phyloP scores from a whole-genome alignment of 1,139 yeast genomes.

The Suhomyces guaymorum region DNA sequence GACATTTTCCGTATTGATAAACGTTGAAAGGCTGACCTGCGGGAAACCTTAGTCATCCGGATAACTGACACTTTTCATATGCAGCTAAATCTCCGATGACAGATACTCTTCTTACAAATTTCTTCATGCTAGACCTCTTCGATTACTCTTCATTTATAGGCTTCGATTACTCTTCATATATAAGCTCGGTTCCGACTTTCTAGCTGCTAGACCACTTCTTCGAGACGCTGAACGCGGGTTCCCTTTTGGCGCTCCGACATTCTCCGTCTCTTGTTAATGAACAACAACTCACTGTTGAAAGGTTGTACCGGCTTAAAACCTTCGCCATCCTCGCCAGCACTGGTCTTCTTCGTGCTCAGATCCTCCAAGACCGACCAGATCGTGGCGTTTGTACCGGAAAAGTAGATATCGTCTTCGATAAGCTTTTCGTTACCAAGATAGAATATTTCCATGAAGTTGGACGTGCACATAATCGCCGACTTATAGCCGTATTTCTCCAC shows the following conservation, averaged over 20 bases:
- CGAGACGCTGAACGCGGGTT: background rate
- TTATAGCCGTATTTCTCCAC: conserved; percentile 71
- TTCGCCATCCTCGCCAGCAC: conserved; percentile 8
- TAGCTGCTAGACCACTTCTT: background rate
- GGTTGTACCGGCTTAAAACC: conserved; percentile 21
- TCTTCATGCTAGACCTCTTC: too few species aligned
- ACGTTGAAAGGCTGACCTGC: too few species aligned
- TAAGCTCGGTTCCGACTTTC: background rate
- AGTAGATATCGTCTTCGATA: conserved; percentile 45
- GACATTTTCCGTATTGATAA: too few species aligned
- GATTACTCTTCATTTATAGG: too few species aligned
- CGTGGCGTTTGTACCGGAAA: conserved; percentile 33
- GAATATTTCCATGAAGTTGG: conserved; percentile 67
- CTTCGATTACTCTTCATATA: too few species aligned
- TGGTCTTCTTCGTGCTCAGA: conserved; percentile 33
- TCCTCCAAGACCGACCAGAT: conserved; percentile 29
- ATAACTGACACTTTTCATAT: too few species aligned
- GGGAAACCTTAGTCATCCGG: too few species aligned
- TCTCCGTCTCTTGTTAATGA: conserved; percentile 51
- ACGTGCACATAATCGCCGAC: conserved; percentile 72
- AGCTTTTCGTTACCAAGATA: conserved; percentile 65
- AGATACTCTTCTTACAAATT: too few species aligned
- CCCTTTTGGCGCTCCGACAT: conserved; percentile 28
- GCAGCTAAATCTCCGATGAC: too few species aligned
- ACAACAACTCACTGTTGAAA: conserved; percentile 41